Evolutionary conservation across 1,139 yeast species (phyloP), one percentile per base, ranked within the genome.

Genomic region (Geotrichum klebahnii): DNA sequence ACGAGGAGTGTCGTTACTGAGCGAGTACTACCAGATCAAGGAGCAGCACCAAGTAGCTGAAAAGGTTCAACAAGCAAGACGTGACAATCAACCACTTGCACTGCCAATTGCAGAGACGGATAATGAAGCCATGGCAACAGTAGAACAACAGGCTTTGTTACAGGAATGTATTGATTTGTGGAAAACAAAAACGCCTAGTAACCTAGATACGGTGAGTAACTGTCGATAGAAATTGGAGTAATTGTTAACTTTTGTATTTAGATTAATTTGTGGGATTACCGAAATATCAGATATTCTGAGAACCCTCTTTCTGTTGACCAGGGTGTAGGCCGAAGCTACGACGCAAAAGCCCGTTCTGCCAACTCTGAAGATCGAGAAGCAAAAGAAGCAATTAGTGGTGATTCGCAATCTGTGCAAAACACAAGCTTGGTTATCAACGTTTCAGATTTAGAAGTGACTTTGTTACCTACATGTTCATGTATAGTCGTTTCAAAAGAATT

Each of bases 1-100:
- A 14, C 36, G 61, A 31, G 61, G 61, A 2, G 55, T 58, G 8
- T 58, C 61, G 3, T 19, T 58, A 8, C 35, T 58, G 12, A 47
- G 55, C 4, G 61, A 57, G 32, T 58, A 40, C 38, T 52, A 48
- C 46, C 24, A 36, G 20, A 17, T 40, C 32, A 44, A 49, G 24
- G 48, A 46, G 9, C 28, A 40, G 20, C 32, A 16, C 17, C 20
- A 31, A 26, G 22, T 22, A 24, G 47, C 31, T 5, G 26, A 9
- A 23, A 24, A 22, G 2, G 34, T 23, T 10, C 20, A 14, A n/a
- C 5, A 35, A 4, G 29, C 36, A 14, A 23, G 32, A 6, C 14
- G 10, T 14, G 28, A 9, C 14, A 26, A 42, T 17, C 29, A 8
- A 8, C 10, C 29, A 26, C 10, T 10, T 10, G 9, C 29, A 10